phyloP scores from a whole-genome alignment of 1,284 basidiomycete species.

The Pseudozyma tsukubaensis region DNA sequence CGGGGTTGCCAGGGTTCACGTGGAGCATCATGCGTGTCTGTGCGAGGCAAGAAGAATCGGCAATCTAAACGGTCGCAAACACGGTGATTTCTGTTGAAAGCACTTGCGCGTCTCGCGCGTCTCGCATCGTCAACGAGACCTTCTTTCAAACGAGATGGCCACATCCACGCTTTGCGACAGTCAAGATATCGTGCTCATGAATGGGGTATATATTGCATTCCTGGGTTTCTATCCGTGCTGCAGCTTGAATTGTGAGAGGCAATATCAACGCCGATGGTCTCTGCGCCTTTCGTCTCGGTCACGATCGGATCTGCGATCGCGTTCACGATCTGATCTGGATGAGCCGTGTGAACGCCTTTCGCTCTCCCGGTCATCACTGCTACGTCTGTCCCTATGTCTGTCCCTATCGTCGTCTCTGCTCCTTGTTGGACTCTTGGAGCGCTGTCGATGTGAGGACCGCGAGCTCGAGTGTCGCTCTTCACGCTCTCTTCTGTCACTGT shows the following conservation, averaged over 20 bases:
- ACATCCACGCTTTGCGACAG: too few relatives aligned
- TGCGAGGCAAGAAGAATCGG: conserved; percentile 23
- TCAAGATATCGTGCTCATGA: too few relatives aligned
- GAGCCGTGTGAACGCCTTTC: conserved; percentile 15
- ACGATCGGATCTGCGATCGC: conserved; percentile 44
- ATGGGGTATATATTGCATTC: conserved; percentile 6
- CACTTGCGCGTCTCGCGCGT: conserved; percentile 20
- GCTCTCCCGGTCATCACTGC: conserved; percentile 18
- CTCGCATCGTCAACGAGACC: background rate
- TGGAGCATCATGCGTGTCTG: conserved; percentile 1
- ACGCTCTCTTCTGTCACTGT: conserved; percentile 40
- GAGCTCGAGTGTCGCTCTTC: conserved; percentile 47
- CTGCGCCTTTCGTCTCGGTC: conserved; percentile 30
- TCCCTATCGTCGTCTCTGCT: conserved; percentile 41
- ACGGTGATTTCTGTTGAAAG: background rate
- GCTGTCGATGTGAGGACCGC: conserved; percentile 19
- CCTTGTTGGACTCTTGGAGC: conserved; percentile 22
- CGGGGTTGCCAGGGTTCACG: background rate
- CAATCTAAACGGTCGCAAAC: conserved; percentile 5
- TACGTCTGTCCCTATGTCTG: conserved; percentile 22
- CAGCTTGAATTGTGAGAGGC: background rate
- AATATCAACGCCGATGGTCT: conserved; percentile 20
- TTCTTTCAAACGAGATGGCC: too few relatives aligned
- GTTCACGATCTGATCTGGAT: conserved; percentile 39
- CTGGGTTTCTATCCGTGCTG: background rate